A percentile compares a stretch with the other conserved stretches of the same genome.
These are phyloP conservation scores for Cyamopsis tetragonoloba DNA, from an alignment of 306 rosid genomes.

Conservation along the genomic window DNA sequence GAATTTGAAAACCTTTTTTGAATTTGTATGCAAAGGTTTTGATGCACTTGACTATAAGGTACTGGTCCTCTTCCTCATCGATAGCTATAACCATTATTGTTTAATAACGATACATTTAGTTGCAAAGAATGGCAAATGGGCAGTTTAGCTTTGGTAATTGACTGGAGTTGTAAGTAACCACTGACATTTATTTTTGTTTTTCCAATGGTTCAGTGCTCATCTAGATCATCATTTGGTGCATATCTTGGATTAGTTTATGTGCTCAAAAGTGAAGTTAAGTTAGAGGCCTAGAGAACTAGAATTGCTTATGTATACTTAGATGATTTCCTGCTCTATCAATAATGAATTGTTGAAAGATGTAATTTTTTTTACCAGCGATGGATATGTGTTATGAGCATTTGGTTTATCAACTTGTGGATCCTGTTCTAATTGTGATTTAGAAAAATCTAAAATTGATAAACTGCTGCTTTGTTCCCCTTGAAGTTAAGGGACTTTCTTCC, in stretches of 20 bases:
- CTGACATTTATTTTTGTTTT: too few species aligned
- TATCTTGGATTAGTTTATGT: too few species aligned
- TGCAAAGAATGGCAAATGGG: too few species aligned
- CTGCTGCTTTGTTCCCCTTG: conserved; percentile 11
- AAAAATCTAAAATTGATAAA: background rate
- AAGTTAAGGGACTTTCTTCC: background rate
- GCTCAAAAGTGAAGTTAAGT: too few species aligned
- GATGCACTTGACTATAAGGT: conserved; percentile 85
- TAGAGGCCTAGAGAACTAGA: too few species aligned
- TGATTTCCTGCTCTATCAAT: too few species aligned
- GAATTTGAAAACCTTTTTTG: conserved; percentile 84
- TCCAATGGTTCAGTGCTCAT: too few species aligned
- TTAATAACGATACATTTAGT: background rate
- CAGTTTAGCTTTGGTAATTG: too few species aligned
- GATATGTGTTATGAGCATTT: background rate
- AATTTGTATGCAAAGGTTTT: conserved; percentile 80
- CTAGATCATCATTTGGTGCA: too few species aligned
- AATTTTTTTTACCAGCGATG: too few species aligned
- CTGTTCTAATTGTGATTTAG: background rate
- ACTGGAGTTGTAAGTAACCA: background rate
- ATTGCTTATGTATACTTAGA: too few species aligned
- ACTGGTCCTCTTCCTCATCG: conserved; percentile 22
- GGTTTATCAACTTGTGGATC: conserved; percentile 8
- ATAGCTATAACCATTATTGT: background rate
- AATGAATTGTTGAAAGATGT: too few species aligned